Base-by-base conservation (phyloP, 305 asterid genomes). In the Lippia alba region DNA sequence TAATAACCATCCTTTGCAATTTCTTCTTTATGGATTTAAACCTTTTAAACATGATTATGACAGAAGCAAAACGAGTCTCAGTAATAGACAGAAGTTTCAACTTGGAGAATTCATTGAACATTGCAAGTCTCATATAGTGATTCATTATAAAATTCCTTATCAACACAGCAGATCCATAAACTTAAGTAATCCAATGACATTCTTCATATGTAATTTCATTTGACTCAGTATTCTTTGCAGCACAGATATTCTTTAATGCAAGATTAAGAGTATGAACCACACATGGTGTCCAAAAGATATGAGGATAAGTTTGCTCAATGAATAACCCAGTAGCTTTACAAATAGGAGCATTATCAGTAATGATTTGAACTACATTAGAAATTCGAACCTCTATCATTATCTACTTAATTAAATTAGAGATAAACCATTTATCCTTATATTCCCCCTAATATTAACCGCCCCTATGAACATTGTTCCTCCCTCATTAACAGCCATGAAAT, bases 41-140 rank as follows among this genome's bases (percentile, higher is more conserved):
- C 20, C 77, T 63, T 45, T 72, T 56, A 11, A 56, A 11, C 41
- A 64, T 56, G 24, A 64, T 34, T 9, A 65, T 33, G 3, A 30
- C 14, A 6, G 60, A 70, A 40, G 67, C 67, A 70, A 70, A 70
- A 6, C 74, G 15, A 6, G 62, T 61, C 1, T 60, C 55, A 3
- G 41, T 69, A 48, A 69, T 58, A 20, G 11, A 39, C 2, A 69
- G 30, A 24, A 24, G 30, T 24, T 24, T 24, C 30, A 24, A 24
- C 3, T 24, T 24, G 30, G 30, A 24, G 30, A 24, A 24, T 24
- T 24, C 30, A 24, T 24, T 24, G 30, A 24, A 24, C 30, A 24
- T 24, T 24, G 30, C 30, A 24, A 24, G 45, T 9, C 45, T 39
- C 4, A 39, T 39, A 9, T 3, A 39, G 10, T 39, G 45, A 39